Percentiles rank a stretch among this genome's conserved stretches.
These are phyloP conservation scores for Trichosporon coremiiforme DNA, from an alignment of 1,284 basidiomycete genomes.

Conservation along the genomic window DNA sequence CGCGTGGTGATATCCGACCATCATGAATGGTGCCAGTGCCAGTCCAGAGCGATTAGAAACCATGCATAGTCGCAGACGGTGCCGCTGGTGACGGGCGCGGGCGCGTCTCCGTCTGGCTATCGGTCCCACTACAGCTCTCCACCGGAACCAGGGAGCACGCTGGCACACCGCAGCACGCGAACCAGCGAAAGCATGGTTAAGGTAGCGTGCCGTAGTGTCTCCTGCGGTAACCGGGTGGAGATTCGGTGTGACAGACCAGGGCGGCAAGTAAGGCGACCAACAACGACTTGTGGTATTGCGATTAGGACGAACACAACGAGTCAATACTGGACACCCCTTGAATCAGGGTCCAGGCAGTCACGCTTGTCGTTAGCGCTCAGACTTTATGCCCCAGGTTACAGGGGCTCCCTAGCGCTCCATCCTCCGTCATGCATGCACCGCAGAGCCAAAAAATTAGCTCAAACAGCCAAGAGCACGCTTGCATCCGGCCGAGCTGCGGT, in stretches of 20 bases:
- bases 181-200: conserved; percentile 3
- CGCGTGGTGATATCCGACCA: neutral
- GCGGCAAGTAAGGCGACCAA: neutral
- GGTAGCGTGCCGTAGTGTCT: conserved; percentile 8
- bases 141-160: neutral
- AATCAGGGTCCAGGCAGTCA: conserved; percentile 11
- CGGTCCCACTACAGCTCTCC: neutral
- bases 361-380: neutral
- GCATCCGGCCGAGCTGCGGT: neutral
- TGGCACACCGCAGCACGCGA: neutral
- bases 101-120: conserved; percentile 5
- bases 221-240: neutral
- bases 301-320: neutral
- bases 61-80: neutral
- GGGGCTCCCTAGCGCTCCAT: neutral
- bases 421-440: neutral
- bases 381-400: neutral
- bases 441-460: conserved; percentile 2
- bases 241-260: neutral
- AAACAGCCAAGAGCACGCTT: neutral
- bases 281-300: neutral
- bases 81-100: neutral
- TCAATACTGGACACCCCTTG: neutral
- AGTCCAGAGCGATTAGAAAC: neutral
- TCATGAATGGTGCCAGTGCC: neutral